Base-by-base conservation (phyloP, 345 rosid genomes). In the Boechera divaricarpa region DNA sequence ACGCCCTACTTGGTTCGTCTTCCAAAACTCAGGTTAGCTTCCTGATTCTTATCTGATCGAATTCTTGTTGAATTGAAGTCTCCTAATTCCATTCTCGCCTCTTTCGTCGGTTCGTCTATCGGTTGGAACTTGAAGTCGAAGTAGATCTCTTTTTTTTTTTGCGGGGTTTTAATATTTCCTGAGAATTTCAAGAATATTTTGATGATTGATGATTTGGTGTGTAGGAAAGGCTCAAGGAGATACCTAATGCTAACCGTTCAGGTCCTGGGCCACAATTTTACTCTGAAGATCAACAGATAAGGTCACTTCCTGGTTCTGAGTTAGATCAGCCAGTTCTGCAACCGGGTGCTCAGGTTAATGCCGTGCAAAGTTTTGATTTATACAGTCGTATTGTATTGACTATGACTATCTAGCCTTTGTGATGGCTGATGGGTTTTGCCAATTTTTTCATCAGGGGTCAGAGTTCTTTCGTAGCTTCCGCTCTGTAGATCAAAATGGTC, bases 211-310 rank as follows among this genome's bases (percentile, higher is more conserved):
- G 73, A 53, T 65, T 59, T 71, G 66, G 47, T 80, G 52, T 54
- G 71, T 90, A 92, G 99, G 98, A 90, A 59, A 84, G 93, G 89
- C 85, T 91, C 26, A 86, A 85, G 81, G 98, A 93, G 87, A 87
- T 88, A 78, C 96, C 99, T 1, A 82, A 83, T 13, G 82, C 92
- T 0, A 55, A 91, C 3, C 69, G 84, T 0, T 67, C 86, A 2
- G 70, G 84, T 52, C 80, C 92, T 7, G 91, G 79, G 28, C 61
- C 83, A 61, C 86, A 77, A n/a, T 85, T 87, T 67, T 85, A 81
- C 80, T 38, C 89, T 13, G 85, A 83, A 31, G 79, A 68, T 9
- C 93, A 86, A 32, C 86, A 74, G 55, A 42, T 85, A 26, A 79
- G 82, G 76, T 85, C 91, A 10, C 92, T 92, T 70, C 98, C 97